Evolutionary conservation across 2,329 filamentous ascomycete genomes (phyloP).

Genomic region (Blastomyces gilchristii): DNA sequence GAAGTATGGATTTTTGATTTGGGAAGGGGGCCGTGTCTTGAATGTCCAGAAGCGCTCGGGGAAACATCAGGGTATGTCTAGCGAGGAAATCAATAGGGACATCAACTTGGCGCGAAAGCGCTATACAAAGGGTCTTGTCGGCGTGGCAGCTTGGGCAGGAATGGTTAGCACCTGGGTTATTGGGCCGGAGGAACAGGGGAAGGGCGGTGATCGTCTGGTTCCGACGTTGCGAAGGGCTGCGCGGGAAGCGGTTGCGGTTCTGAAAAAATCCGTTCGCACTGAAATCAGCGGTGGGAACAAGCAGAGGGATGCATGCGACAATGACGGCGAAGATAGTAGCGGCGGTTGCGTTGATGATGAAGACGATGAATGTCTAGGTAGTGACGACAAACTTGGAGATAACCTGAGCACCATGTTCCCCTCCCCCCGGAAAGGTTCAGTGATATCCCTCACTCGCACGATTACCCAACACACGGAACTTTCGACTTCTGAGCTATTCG

Average conservation of each 20-base stretch:
- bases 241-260: constrained; percentile 31
- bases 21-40: constrained; percentile 33
- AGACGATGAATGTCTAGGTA: constrained; percentile 14
- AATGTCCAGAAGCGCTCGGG: constrained; percentile 28
- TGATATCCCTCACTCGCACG: constrained; percentile 34
- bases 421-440: constrained; percentile 28
- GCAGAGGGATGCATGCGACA: constrained; percentile 11
- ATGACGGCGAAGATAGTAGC: neutral
- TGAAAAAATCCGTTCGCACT: constrained; percentile 31
- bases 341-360: constrained; percentile 12
- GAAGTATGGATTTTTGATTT: constrained; percentile 31
- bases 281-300: constrained; percentile 29
- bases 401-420: constrained; percentile 15
- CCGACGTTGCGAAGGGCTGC: constrained; percentile 34
- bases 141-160: constrained; percentile 30
- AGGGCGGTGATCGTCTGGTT: constrained; percentile 34
- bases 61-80: constrained; percentile 21
- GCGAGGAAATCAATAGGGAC: constrained; percentile 24
- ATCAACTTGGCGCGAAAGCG: constrained; percentile 29
- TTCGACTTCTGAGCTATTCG: constrained; percentile 15
- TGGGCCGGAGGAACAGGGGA: constrained; percentile 26
- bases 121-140: constrained; percentile 32
- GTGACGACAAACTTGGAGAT: constrained; percentile 5
- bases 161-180: constrained; percentile 33
- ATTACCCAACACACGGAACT: constrained; percentile 29